Evolutionary conservation across 2,329 filamentous ascomycete genomes (phyloP).

Genomic region (Penicillium fuscoglaucum): DNA sequence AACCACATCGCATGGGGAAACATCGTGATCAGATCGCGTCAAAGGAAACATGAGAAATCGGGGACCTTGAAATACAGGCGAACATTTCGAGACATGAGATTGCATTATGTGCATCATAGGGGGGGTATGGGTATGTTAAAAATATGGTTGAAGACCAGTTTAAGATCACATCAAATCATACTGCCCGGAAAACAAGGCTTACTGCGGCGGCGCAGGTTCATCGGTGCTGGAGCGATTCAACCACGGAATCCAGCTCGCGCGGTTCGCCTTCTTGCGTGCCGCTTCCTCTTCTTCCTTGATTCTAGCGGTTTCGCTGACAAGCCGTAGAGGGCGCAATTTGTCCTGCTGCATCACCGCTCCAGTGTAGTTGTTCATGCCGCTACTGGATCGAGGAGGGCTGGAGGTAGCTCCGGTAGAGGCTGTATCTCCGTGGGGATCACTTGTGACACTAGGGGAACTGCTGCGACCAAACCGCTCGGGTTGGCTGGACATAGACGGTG

Average conservation of each 20-base stretch:
- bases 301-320: slow-evolving; percentile 60
- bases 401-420: slow-evolving; percentile 49
- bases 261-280: slow-evolving; percentile 47
- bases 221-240: slow-evolving; percentile 41
- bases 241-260: slow-evolving; percentile 51
- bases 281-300: slow-evolving; percentile 45
- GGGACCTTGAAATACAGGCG: slow-evolving; percentile 11
- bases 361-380: slow-evolving; percentile 68
- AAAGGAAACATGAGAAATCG: slow-evolving; percentile 14
- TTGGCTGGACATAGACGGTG: slow-evolving; percentile 53
- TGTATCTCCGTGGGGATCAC: slow-evolving; percentile 49
- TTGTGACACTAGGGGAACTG: slow-evolving; percentile 64
- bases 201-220: slow-evolving; percentile 24
- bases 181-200: slow-evolving; percentile 6
- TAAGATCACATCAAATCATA: slow-evolving; percentile 26
- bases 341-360: slow-evolving; percentile 63
- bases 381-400: slow-evolving; percentile 63
- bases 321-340: slow-evolving; percentile 78
- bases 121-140: slow-evolving; percentile 23
- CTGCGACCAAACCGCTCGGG: slow-evolving; percentile 55
- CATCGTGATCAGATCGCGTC: slow-evolving; percentile 15
- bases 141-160: slow-evolving; percentile 21
- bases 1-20: slow-evolving; percentile 2
- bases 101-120: slow-evolving; percentile 27
- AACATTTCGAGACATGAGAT: slow-evolving; percentile 21